These are phyloP conservation scores for Talaromyces islandicus DNA, from an alignment of 2,329 filamentous ascomycete genomes.

Conservation along the genomic window DNA sequence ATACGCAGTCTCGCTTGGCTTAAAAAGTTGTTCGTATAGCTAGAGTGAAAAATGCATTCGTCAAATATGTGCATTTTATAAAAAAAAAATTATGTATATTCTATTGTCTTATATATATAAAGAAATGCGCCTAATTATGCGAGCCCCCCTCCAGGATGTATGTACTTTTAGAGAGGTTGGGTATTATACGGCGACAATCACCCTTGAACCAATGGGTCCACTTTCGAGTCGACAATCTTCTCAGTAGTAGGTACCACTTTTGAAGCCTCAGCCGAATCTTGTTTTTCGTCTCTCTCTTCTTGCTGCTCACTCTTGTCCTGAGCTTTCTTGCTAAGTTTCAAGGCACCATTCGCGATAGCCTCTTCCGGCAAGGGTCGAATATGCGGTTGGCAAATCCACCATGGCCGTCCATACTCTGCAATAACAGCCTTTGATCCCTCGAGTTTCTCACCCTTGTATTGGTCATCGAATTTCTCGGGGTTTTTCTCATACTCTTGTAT, in stretches of 20 bases:
- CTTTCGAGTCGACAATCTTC: not conserved
- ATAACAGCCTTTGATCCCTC: constrained; percentile 55
- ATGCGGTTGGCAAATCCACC: constrained; percentile 86
- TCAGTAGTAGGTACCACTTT: not conserved
- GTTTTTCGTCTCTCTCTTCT: not conserved
- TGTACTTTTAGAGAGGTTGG: not conserved
- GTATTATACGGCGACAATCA: not conserved
- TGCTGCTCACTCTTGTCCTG: not conserved
- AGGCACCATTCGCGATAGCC: constrained; percentile 73
- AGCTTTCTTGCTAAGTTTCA: constrained; percentile 67
- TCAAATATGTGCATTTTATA: not conserved
- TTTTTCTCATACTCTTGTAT: constrained; percentile 59
- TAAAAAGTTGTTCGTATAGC: not conserved
- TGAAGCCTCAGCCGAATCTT: not conserved
- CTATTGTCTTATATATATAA: not conserved
- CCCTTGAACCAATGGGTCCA: not conserved
- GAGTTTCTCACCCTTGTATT: constrained; percentile 22
- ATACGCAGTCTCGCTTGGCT: not conserved
- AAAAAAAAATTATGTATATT: not conserved
- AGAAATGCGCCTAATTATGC: not conserved
- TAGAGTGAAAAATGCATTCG: not conserved
- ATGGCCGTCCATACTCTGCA: constrained; percentile 69
- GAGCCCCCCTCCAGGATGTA: not conserved
- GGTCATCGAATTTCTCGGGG: constrained; percentile 29
- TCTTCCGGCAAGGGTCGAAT: constrained; percentile 81